Evolutionary conservation across 83 land plant species (phyloP), one percentile per base, ranked within the genome.

Genomic region (Isoetes engelmannii): DNA sequence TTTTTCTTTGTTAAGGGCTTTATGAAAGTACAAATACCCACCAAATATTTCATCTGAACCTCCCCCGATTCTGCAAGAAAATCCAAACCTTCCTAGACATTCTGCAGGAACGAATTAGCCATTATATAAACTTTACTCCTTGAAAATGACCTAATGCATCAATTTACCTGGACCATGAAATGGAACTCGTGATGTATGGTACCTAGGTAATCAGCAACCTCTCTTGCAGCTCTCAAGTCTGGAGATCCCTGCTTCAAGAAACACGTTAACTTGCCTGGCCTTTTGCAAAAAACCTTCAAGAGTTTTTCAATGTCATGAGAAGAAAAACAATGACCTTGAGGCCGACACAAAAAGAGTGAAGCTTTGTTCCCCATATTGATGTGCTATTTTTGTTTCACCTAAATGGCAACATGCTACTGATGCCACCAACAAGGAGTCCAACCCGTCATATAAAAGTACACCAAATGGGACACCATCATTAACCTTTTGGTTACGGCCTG

Each of bases 381-480:
- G 69, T 41, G 89, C 90, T 55, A 80, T 87, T 68, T 85, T 84
- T 20, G 86, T 80, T 9, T 70, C 73, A 4, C 75, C 76, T 70
- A 94, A 51, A 69, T 88, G 70, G 15, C 97, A 89, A 9, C 82
- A 81, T 48, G 90, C 93, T 50, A 94, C 99, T 17, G 99, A 79
- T 53, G 99, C 99, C 69, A 94, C 99, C 48, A 94, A 82, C 42
- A 97, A 94, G 4, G 99, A 94, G 54, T 90, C 99, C 54, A 94
- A 74, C 5, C 99, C 99, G 17, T 97, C 99, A n/a, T 90, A 94
- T 13, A 94, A 79, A 15, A 94, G 93, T 7, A 94, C 99, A 64
- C 99, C 99, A 72, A 94, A 94, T 19, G 97, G 99, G 8, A 94
- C 99, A 84, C 99, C 4, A 93, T 88, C 99, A 94, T 94, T 45